Evolutionary conservation across 768 basidiomycete species (phyloP).

Genomic region (Amanita pallidorosea): DNA sequence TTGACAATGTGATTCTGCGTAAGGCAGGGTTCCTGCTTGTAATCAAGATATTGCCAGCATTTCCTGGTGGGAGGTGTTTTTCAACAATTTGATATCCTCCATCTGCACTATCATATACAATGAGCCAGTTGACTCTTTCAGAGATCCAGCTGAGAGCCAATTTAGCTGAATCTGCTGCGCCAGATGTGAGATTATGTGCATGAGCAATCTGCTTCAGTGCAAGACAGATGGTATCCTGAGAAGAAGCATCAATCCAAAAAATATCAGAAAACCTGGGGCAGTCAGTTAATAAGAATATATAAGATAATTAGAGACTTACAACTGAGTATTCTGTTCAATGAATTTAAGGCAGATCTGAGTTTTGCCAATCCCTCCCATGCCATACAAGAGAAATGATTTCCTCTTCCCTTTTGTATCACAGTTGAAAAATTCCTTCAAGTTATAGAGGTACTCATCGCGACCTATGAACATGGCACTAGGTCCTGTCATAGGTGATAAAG

Average conservation of each 20-base stretch:
- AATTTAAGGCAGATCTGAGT: neutral
- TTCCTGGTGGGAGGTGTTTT: no score
- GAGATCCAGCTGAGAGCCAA: no score
- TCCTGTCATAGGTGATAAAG: neutral
- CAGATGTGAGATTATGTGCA: neutral
- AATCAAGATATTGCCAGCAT: no score
- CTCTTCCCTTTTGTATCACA: neutral
- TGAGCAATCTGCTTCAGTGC: constrained; percentile 4
- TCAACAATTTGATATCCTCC: no score
- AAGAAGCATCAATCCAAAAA: constrained; percentile 15
- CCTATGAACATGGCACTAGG: constrained; percentile 1
- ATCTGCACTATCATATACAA: no score
- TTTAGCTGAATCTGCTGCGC: no score
- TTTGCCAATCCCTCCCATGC: constrained; percentile 11
- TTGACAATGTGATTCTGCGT: no score
- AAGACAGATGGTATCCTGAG: constrained; percentile 4
- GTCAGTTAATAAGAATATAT: neutral
- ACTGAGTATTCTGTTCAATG: neutral
- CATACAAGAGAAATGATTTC: constrained; percentile 6
- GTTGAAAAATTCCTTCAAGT: constrained; percentile 7
- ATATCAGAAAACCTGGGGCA: constrained; percentile 9
- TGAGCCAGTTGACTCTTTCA: no score
- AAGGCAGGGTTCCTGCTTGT: no score
- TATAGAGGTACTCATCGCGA: constrained; percentile 6
- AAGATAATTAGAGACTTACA: neutral